Evolutionary conservation across 139 green algal species (phyloP), one percentile per base, ranked within the genome.

Genomic region (Chlamydomonas applanata): DNA sequence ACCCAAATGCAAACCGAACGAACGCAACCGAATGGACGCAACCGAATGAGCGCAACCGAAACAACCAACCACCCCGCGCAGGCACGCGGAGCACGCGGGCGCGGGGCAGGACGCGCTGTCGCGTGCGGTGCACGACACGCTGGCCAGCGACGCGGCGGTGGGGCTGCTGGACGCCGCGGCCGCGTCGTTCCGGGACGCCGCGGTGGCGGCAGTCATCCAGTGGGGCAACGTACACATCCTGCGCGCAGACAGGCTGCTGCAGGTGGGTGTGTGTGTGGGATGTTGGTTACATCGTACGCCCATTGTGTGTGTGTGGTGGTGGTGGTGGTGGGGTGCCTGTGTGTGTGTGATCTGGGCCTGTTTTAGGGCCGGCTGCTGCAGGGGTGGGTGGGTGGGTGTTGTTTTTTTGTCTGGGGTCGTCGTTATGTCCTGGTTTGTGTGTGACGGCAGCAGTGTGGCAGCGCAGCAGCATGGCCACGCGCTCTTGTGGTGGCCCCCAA

Each of bases 141-240:
- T 94, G 30, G 57, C 74, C 25, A 45, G 46, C 60, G 85, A 90
- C 30, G 81, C 91, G 62, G 88, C 92, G 2, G 36, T 77, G 34
- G 75, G 82, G 4, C 82, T 98, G 62, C 91, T 98, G 71, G 85
- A 92, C 67, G 45, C 88, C 72, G 93, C 94, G 16, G 75, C 82
- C 2, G 89, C 92, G 40, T 86, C 88, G 57, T 98, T 98, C 83
- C 78, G 81, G 24, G 90, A 95, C 76, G 83, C 87, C 25, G 78
- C 86, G 2, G 73, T 65, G 49, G 65, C 49, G 16, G 79, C 66
- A 46, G n/a, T 92, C 46, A 61, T 91, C 61, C 86, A 92, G 76
- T 92, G 84, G 90, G 90, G 86, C 68, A 94, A 94, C 75, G 88
- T 92, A 53, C 67, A 90, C 82, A 29, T 74, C 46, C 27, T 66